Evolutionary conservation across 176 grass and related monocot species (phyloP).

Genomic region (Melocanna baccifera): DNA sequence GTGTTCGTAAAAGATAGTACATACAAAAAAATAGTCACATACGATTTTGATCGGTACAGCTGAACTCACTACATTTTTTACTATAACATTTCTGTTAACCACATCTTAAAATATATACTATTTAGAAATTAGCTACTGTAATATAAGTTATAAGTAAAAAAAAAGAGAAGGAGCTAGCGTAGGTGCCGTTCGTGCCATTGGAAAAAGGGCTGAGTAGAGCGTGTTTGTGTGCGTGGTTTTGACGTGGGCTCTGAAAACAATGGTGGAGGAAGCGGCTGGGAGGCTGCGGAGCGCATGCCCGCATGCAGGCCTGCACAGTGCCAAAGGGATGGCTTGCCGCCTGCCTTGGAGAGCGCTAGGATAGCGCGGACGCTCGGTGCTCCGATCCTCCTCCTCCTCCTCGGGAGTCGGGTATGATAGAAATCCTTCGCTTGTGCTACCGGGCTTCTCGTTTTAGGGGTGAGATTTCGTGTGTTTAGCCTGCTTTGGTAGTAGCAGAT

Average conservation of each 20-base stretch:
- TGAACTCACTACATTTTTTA: too few relatives aligned
- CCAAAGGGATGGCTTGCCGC: not conserved
- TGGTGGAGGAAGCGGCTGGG: not conserved
- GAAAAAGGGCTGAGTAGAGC: not conserved
- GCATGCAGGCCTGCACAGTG: not conserved
- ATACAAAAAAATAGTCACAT: too few relatives aligned
- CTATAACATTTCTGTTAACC: too few relatives aligned
- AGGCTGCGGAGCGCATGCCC: not conserved
- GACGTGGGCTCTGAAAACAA: constrained; percentile 38
- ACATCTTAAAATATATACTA: too few relatives aligned
- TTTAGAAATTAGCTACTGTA: too few relatives aligned
- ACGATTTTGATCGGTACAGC: too few relatives aligned
- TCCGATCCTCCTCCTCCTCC: constrained; percentile 12
- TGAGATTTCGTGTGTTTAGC: constrained; percentile 48
- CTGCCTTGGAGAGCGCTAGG: not conserved
- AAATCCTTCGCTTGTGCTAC: constrained; percentile 49
- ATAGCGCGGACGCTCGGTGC: not conserved
- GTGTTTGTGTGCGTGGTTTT: not conserved
- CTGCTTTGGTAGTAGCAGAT: not conserved
- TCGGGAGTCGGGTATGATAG: constrained; percentile 54
- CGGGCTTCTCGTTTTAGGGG: constrained; percentile 16
- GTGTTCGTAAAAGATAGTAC: too few relatives aligned
- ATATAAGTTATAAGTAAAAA: too few relatives aligned
- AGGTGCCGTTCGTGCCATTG: not conserved
- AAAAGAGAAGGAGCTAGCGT: too few relatives aligned